A percentile compares a stretch with the other conserved stretches of the same genome.
Conservation (phyloP, 208 protist genomes). For the Porcisia hertigi region DNA sequence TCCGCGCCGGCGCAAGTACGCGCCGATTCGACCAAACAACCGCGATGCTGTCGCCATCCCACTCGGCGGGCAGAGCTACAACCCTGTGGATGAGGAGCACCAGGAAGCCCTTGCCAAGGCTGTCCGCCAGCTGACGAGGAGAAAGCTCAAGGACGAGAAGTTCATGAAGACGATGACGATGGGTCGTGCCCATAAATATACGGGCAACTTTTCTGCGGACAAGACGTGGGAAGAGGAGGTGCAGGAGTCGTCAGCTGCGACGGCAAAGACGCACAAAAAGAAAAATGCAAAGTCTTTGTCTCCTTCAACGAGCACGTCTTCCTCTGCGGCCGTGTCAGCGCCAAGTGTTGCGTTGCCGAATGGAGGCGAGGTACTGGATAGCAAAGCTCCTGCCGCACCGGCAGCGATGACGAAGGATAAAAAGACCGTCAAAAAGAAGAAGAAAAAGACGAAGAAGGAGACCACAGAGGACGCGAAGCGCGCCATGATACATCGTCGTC, state of each 20-base stretch:
- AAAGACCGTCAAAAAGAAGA: conserved; percentile 24
- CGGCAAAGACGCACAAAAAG: conserved; percentile 15
- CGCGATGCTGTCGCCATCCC: conserved; percentile 73
- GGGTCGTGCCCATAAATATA: conserved; percentile 46
- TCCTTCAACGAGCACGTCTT: neutral
- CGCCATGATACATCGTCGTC: conserved; percentile 70
- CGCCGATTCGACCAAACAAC: conserved; percentile 74
- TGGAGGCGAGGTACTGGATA: neutral
- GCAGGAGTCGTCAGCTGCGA: conserved; percentile 32
- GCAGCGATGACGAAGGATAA: conserved; percentile 2
- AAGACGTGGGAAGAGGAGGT: conserved; percentile 85
- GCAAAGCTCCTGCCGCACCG: neutral
- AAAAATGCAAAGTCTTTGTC: conserved; percentile 5
- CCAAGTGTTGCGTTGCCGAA: neutral
- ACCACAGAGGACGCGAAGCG: conserved; percentile 36
- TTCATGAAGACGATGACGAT: conserved; percentile 72
- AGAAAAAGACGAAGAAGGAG: conserved; percentile 38
- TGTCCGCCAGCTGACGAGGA: conserved; percentile 64
- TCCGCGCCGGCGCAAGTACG: conserved; percentile 80
- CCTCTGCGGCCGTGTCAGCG: neutral
- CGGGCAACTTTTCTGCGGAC: conserved; percentile 66
- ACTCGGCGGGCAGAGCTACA: conserved; percentile 85
- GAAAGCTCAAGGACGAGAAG: conserved; percentile 65
- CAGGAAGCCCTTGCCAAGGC: conserved; percentile 66
- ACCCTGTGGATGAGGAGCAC: conserved; percentile 77